Base-by-base conservation (phyloP, 352 stramenopile genomes). In the Pythium rishiriense region DNA sequence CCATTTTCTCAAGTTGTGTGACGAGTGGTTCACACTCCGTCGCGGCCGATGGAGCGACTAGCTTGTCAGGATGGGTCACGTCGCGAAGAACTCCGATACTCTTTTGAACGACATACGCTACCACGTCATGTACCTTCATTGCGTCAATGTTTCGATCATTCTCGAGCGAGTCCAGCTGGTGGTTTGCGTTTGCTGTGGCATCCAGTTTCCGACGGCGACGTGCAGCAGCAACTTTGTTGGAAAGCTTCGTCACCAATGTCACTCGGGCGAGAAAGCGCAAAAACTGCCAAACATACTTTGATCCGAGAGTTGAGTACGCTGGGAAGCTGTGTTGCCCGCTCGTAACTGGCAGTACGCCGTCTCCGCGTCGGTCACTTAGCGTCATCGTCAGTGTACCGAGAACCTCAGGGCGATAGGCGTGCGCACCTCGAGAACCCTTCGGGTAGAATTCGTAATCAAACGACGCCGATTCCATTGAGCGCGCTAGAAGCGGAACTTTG, bases 371-470 rank as follows among this genome's bases (percentile, higher is more conserved):
- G 3, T 26, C 21, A 26, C 39, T 39, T 19, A 57, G 37, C 17
- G 45, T 14, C 24, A 68, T 63, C 17, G 22, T 59, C 3, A 64
- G 45, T 21, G 51, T 66, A 31, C 26, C 53, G 31, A 60, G 24
- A n/a, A 55, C 50, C 11, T 60, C 47, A 8, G 45, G n/a, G 14
- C 51, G 48, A 45, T 52, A 41, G 8, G 56, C 47, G 9, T 59
- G 63, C 2, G 39, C 50, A 21, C 63, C 63, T 8, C 50, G 63
- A 11, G 42, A 22, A 21, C 56, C 43, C n/a, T 61, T 35, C 2
- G 47, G 55, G 22, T 72, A 66, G 25, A 75, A 72, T 4, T 60
- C 46, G 42, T 66, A 66, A 8, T 68, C 37, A 51, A 69, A 72
- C 4, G 58, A 35, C 4, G 62, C 47, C 5, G 45, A 35, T 15